Evolutionary conservation across 2,329 filamentous ascomycete species (phyloP).

Genomic region (Tolypocladium guangdongense): DNA sequence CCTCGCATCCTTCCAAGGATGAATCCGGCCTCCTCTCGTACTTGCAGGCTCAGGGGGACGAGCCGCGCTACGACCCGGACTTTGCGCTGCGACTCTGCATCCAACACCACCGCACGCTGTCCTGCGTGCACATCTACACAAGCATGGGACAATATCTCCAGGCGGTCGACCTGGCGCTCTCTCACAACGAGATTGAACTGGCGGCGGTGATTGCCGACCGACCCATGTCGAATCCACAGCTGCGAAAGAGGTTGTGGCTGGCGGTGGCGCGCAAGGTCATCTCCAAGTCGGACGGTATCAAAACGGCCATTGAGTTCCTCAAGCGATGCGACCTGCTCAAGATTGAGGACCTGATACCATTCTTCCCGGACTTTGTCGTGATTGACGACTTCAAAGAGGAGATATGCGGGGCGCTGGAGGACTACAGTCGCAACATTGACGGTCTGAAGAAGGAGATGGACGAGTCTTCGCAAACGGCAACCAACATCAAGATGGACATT

Average conservation of each 20-base stretch:
- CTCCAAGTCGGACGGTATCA: conserved; percentile 75
- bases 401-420: conserved; percentile 86
- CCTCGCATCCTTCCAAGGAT: conserved; percentile 70
- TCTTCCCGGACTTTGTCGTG: conserved; percentile 97
- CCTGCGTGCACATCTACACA: conserved; percentile 94
- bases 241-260: conserved; percentile 92
- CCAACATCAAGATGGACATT: conserved; percentile 86
- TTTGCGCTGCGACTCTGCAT: conserved; percentile 95
- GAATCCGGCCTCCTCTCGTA: conserved; percentile 82
- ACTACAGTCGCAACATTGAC: conserved; percentile 88
- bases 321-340: conserved; percentile 82
- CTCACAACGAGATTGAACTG: conserved; percentile 81
- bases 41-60: conserved; percentile 78
- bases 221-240: conserved; percentile 62
- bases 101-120: conserved; percentile 83
- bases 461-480: conserved; percentile 76
- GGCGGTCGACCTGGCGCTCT: conserved; percentile 84
- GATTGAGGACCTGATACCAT: conserved; percentile 94
- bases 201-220: conserved; percentile 83
- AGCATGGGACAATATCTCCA: conserved; percentile 91
- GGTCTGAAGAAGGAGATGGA: conserved; percentile 89
- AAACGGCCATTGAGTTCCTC: conserved; percentile 84
- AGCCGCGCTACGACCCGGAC: conserved; percentile 84
- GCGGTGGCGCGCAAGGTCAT: conserved; percentile 93
- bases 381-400: conserved; percentile 99